Percentiles rank a stretch among this genome's conserved stretches.
Conservation (phyloP, 306 rosid species). For the Crataegus laevigata region DNA sequence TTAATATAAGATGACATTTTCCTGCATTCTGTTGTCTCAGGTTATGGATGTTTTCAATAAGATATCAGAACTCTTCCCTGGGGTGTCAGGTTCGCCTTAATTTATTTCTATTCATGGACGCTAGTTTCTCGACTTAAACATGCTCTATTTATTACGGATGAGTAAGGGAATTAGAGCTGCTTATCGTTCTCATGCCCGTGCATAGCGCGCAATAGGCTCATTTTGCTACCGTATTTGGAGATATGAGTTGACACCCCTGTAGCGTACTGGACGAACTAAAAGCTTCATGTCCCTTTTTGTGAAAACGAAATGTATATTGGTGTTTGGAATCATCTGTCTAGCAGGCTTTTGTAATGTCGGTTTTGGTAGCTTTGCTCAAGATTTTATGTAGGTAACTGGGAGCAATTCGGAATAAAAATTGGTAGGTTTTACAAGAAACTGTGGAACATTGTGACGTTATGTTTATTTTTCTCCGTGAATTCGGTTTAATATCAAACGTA, state of each 20-base stretch:
- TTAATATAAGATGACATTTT: not conserved
- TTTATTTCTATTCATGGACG: conserved; percentile 12
- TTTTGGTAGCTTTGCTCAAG: not conserved
- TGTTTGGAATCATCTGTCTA: not conserved
- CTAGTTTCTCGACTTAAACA: not conserved
- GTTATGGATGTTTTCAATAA: conserved; percentile 91
- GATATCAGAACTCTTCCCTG: conserved; percentile 94
- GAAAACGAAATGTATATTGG: not conserved
- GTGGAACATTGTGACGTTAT: not conserved
- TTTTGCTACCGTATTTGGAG: not conserved
- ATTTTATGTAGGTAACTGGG: not conserved
- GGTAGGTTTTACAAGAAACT: not conserved
- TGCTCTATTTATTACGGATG: not conserved
- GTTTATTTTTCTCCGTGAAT: not conserved
- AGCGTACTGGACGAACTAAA: not conserved
- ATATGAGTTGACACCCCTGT: not conserved
- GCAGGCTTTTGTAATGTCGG: not conserved
- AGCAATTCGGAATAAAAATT: not conserved
- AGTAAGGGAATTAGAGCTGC: not conserved
- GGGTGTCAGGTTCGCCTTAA: conserved; percentile 68
- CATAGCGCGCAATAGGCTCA: not conserved
- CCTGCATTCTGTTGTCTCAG: conserved; percentile 24
- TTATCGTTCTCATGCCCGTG: not conserved
- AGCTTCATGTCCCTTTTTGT: not conserved
- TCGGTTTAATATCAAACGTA: no score